phyloP scores from a whole-genome alignment of 768 basidiomycete species.

The Pulveroboletus sp. region DNA sequence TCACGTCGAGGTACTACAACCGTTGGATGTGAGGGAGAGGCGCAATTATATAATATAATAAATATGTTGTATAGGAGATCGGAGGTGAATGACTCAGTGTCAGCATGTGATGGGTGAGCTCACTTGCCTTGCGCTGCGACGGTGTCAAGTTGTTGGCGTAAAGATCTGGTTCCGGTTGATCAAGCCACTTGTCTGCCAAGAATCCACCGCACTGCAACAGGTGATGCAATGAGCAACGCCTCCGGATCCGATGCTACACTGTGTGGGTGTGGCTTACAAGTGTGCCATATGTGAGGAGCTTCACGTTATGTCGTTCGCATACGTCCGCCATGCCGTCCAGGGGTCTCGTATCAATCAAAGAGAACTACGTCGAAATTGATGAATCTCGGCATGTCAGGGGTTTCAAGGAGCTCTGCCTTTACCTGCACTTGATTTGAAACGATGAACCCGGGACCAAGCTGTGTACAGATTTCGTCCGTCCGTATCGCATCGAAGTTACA shows the following conservation, averaged over 20 bases:
- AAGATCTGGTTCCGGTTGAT: slow-evolving; percentile 60
- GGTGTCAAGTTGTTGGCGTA: slow-evolving; percentile 69
- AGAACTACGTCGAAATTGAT: slow-evolving; percentile 49
- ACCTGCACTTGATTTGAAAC: slow-evolving; percentile 86
- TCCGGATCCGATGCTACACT: not conserved
- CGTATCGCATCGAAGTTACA: slow-evolving; percentile 77
- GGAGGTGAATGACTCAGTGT: not conserved
- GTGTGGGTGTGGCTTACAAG: slow-evolving; percentile 43
- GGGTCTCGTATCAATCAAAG: slow-evolving; percentile 74
- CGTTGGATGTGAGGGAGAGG: not conserved
- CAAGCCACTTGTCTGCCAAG: slow-evolving; percentile 71
- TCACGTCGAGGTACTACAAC: slow-evolving; percentile 75
- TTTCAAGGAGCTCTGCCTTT: slow-evolving; percentile 6
- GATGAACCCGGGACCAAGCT: slow-evolving; percentile 62
- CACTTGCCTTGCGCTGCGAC: slow-evolving; percentile 71
- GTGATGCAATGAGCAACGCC: slow-evolving; percentile 1
- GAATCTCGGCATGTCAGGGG: slow-evolving; percentile 2
- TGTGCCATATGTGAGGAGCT: slow-evolving; percentile 78
- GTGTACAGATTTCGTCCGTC: slow-evolving; percentile 76
- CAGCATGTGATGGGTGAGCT: not conserved
- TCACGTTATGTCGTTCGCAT: slow-evolving; percentile 66
- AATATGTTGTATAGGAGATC: not conserved
- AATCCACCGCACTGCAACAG: slow-evolving; percentile 73
- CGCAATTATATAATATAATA: not conserved
- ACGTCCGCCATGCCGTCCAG: slow-evolving; percentile 74